phyloP scores from a whole-genome alignment of 495 filamentous ascomycete species.

The Trichocladium uniseriatum region DNA sequence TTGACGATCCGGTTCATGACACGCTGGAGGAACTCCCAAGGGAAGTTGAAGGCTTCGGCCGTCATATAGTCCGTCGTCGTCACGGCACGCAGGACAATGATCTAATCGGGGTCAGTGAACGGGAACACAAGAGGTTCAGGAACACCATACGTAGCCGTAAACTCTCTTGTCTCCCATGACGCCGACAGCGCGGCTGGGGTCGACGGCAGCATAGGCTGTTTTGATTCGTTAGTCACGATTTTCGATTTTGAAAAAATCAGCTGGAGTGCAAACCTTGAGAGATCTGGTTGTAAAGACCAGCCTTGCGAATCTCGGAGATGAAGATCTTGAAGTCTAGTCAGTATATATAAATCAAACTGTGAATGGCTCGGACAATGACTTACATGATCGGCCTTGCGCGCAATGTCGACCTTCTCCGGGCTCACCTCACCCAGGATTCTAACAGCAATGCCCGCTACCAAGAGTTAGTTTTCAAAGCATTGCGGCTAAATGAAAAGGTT shows the following conservation, averaged over 20 bases:
- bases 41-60: constrained; percentile 55
- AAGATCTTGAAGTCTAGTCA: constrained; percentile 46
- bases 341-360: background rate
- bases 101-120: constrained; percentile 3
- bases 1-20: constrained; percentile 72
- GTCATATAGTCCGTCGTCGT: constrained; percentile 74
- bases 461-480: background rate
- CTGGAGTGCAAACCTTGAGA: constrained; percentile 10
- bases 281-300: constrained; percentile 68
- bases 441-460: constrained; percentile 68
- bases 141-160: constrained; percentile 27
- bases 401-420: constrained; percentile 66
- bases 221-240: background rate
- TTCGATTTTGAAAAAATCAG: background rate
- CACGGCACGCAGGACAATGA: constrained; percentile 55
- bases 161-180: constrained; percentile 48
- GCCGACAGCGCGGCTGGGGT: constrained; percentile 59
- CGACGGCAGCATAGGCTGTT: constrained; percentile 68
- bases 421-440: constrained; percentile 86
- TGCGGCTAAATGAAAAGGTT: constrained; percentile 34
- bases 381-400: constrained; percentile 64
- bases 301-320: constrained; percentile 74
- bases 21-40: constrained; percentile 55
- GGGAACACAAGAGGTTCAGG: background rate
- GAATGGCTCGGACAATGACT: background rate